These are phyloP conservation scores for Oxytropis ochrocephala DNA, from an alignment of 306 rosid species.

Conservation along the genomic window DNA sequence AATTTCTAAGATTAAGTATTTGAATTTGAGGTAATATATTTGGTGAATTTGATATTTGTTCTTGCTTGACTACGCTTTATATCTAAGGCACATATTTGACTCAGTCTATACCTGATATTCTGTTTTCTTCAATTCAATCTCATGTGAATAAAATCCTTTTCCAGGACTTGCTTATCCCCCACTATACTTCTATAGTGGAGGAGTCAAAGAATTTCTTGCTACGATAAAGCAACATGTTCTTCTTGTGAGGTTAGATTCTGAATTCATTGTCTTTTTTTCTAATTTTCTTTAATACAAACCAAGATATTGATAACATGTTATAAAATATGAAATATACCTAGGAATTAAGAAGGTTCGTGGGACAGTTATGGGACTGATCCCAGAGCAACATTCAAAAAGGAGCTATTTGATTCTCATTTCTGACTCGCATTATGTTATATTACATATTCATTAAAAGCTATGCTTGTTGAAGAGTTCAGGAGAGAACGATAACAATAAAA, in stretches of 20 bases:
- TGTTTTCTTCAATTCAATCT: constrained; percentile 13
- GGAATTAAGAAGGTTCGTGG: background rate
- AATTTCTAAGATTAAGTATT: background rate
- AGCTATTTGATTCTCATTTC: background rate
- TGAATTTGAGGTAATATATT: background rate
- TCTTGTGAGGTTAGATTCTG: constrained; percentile 70
- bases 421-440: background rate
- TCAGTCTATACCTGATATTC: background rate
- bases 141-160: constrained; percentile 16
- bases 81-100: constrained; percentile 1
- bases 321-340: background rate
- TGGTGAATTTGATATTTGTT: constrained; percentile 4
- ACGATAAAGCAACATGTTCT: constrained; percentile 87
- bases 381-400: background rate
- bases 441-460: background rate
- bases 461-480: background rate
- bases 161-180: constrained; percentile 97
- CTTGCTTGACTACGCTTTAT: background rate
- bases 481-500: background rate
- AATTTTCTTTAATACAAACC: background rate
- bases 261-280: background rate
- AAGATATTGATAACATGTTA: constrained; percentile 3
- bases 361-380: background rate
- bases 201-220: constrained; percentile 95
- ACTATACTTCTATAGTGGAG: constrained; percentile 92